phyloP scores from a whole-genome alignment of 768 basidiomycete species.

The Russula foetens region DNA sequence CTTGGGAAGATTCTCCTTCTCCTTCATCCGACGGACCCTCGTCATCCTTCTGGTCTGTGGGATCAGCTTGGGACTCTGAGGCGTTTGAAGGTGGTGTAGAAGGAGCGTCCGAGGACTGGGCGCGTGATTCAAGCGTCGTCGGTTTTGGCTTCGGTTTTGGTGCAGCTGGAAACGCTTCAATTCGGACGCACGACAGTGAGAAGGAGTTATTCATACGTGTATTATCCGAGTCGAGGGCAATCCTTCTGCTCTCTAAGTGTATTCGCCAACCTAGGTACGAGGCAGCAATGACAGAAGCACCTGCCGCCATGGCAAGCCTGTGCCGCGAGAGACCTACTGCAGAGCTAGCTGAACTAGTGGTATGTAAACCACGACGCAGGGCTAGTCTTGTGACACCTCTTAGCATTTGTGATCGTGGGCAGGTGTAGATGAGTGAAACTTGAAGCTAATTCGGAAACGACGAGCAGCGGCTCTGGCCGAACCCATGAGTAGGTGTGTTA shows the following conservation, averaged over 20 bases:
- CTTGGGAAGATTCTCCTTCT: constrained; percentile 26
- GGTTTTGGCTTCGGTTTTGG: constrained; percentile 7
- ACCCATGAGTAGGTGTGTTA: too few relatives aligned
- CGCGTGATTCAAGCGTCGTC: neutral
- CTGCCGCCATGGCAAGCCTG: constrained; percentile 22
- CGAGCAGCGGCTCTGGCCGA: neutral
- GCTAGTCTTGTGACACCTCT: constrained; percentile 7
- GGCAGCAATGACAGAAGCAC: constrained; percentile 27
- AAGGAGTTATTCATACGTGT: neutral
- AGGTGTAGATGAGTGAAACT: neutral
- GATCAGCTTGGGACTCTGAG: neutral
- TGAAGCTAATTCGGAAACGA: neutral
- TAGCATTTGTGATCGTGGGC: constrained; percentile 10
- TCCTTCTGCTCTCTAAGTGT: constrained; percentile 15
- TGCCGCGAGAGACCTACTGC: constrained; percentile 1
- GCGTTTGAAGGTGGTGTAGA: neutral
- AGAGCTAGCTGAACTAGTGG: constrained; percentile 1
- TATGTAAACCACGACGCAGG: constrained; percentile 16
- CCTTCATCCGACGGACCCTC: constrained; percentile 23
- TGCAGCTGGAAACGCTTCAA: constrained; percentile 2
- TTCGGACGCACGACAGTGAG: neutral
- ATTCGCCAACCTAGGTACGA: constrained; percentile 30
- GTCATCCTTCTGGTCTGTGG: constrained; percentile 11
- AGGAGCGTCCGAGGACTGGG: constrained; percentile 1
- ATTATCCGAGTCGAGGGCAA: constrained; percentile 23